Evolutionary conservation across 164 flowering plant genomes (phyloP).

Genomic region (Nelumbo lutea): DNA sequence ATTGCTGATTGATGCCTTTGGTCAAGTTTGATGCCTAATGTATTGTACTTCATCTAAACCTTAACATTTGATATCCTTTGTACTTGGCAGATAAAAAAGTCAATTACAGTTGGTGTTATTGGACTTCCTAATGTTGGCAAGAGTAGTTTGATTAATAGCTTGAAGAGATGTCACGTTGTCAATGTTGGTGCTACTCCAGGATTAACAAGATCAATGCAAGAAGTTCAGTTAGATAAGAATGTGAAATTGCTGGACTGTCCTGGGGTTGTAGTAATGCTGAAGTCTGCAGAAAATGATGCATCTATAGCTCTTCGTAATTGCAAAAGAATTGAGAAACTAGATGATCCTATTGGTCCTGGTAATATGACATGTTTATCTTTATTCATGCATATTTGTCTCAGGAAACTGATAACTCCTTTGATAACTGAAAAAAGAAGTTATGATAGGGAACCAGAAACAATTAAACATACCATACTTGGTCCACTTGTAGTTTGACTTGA

Average conservation of each 20-base stretch:
- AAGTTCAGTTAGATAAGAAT: slow-evolving; percentile 89
- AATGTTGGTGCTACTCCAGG: slow-evolving; percentile 98
- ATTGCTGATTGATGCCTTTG: too few relatives aligned
- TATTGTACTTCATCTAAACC: background rate
- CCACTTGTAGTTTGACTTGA: too few relatives aligned
- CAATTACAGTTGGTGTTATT: slow-evolving; percentile 85
- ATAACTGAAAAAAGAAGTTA: background rate
- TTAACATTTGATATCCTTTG: slow-evolving; percentile 1
- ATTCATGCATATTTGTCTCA: background rate
- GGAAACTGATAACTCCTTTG: background rate
- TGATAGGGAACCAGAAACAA: background rate
- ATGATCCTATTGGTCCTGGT: slow-evolving; percentile 89
- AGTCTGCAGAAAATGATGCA: slow-evolving; percentile 58
- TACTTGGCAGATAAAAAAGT: slow-evolving; percentile 70
- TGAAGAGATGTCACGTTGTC: slow-evolving; percentile 84
- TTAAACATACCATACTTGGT: too few relatives aligned
- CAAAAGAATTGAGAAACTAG: slow-evolving; percentile 92
- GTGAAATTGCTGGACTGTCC: slow-evolving; percentile 95
- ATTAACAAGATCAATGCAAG: slow-evolving; percentile 93
- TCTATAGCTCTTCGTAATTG: slow-evolving; percentile 87
- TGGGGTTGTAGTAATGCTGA: slow-evolving; percentile 96
- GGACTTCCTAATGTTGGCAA: slow-evolving; percentile 98
- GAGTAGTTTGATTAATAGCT: slow-evolving; percentile 93
- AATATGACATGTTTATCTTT: slow-evolving; percentile 3
- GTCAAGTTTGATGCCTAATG: background rate